Base-by-base conservation (phyloP, 106 monocot genomes). In the Narthecium ossifragum region DNA sequence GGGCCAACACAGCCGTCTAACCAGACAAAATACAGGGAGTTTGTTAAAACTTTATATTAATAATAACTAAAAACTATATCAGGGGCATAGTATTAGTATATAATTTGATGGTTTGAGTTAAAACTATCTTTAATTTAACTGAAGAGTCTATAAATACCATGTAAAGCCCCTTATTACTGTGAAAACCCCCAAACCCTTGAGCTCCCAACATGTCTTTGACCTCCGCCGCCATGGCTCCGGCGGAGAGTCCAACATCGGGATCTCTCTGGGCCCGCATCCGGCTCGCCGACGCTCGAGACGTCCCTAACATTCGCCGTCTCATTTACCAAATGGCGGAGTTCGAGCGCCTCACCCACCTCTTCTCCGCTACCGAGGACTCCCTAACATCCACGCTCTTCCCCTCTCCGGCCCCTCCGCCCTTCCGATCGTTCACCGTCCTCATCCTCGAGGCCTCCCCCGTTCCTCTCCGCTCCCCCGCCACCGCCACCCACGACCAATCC, bases 261-360 rank as follows among this genome's bases (percentile, higher is more conserved):
- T 6, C 33, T 0, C 17, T 72, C 31, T 73, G 74, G 65, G 61
- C 71, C 43, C 65, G 77, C 25, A 60, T 98, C 69, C 96, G 96
- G 8, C 81, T 86, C 4, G 90, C 89, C 21, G 73, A 75, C 60
- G 18, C 17, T 36, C 34, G 51, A 15, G 96, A 98, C 59, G 81
- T 98, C 9, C 78, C 81, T 12, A 63, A 81, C 52, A 71, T 98
- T 79, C 96, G 70, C 77, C 70, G 78, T 33, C 70, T 98, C 34
- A 90, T 98, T 54, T 73, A 46, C 34, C 86, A 98, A 54, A 84
- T 90, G 90, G 96, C 90, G 17, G 87, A 70, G 60, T 87, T 90
- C 71, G 84, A 90, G 78, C 68, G 17, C 5, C 81, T 84, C 15
- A 87, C 81, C 24, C 55, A 98, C 62, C 90, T 86, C 70, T 84